Conservation (phyloP, 2,329 filamentous ascomycete genomes). For the Aspergillus tanneri region DNA sequence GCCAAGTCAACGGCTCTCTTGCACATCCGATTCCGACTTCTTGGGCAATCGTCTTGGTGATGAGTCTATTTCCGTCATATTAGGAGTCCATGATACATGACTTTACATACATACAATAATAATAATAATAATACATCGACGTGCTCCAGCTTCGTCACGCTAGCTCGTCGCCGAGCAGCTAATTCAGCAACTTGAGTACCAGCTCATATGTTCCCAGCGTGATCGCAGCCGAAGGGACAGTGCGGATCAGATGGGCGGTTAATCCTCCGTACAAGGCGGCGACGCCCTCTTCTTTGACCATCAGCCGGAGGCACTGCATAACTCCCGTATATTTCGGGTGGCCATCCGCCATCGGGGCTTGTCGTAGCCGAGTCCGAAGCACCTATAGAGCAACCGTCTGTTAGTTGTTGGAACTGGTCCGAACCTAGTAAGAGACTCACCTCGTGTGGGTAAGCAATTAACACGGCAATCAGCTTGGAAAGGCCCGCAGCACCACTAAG, state of each 20-base stretch:
- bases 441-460: slow-evolving; percentile 39
- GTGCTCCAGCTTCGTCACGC: not conserved
- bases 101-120: not conserved
- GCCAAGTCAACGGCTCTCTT: too few relatives aligned
- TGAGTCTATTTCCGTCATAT: not conserved
- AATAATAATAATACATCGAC: slow-evolving; percentile 1
- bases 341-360: slow-evolving; percentile 38
- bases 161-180: not conserved
- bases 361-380: slow-evolving; percentile 36
- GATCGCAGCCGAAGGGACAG: slow-evolving; percentile 38
- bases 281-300: slow-evolving; percentile 38
- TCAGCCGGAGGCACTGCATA: slow-evolving; percentile 35
- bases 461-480: slow-evolving; percentile 34
- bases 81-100: not conserved
- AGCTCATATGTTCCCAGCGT: slow-evolving; percentile 41
- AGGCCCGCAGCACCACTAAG: slow-evolving; percentile 35
- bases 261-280: slow-evolving; percentile 38
- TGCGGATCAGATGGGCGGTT: slow-evolving; percentile 37
- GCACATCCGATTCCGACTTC: too few relatives aligned
- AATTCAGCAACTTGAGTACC: slow-evolving; percentile 28
- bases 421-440: slow-evolving; percentile 15
- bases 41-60: too few relatives aligned
- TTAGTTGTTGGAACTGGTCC: not conserved
- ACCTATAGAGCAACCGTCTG: slow-evolving; percentile 23
- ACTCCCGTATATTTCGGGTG: slow-evolving; percentile 37